These are phyloP conservation scores for Otatea glauca DNA, from an alignment of 176 grass and related monocot genomes.

Conservation along the genomic window DNA sequence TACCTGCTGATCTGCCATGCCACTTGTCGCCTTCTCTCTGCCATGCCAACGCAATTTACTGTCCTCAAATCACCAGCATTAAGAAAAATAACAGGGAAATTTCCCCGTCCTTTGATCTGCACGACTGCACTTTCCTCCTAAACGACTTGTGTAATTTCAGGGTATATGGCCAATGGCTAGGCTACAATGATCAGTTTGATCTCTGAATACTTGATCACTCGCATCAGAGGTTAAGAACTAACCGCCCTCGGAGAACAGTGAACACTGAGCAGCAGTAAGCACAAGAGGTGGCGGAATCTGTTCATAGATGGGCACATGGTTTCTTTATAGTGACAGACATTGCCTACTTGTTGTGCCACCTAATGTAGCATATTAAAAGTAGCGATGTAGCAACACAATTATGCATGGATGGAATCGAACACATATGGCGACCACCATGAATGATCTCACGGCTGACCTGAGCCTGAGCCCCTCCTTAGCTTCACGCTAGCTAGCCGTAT, in stretches of 20 bases:
- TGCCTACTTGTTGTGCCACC: neutral
- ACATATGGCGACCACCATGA: neutral
- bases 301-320: neutral
- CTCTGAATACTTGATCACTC: neutral
- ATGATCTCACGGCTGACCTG: conserved; percentile 3
- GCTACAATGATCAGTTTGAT: neutral
- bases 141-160: neutral
- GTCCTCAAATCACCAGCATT: neutral
- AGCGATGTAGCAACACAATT: neutral
- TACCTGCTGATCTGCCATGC: conserved; percentile 1
- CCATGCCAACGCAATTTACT: neutral
- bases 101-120: neutral
- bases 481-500: neutral
- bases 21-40: conserved; percentile 31
- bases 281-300: neutral
- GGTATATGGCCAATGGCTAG: neutral
- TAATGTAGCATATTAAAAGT: too few species aligned
- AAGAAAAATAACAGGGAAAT: neutral
- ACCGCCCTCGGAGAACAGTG: neutral
- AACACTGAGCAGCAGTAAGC: neutral
- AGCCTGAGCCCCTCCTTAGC: neutral
- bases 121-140: neutral
- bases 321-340: neutral
- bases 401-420: neutral
- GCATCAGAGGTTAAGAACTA: neutral